These are phyloP conservation scores for Ploettnerulaceae sp. DNA, from an alignment of 2,329 filamentous ascomycete genomes.

Conservation along the genomic window DNA sequence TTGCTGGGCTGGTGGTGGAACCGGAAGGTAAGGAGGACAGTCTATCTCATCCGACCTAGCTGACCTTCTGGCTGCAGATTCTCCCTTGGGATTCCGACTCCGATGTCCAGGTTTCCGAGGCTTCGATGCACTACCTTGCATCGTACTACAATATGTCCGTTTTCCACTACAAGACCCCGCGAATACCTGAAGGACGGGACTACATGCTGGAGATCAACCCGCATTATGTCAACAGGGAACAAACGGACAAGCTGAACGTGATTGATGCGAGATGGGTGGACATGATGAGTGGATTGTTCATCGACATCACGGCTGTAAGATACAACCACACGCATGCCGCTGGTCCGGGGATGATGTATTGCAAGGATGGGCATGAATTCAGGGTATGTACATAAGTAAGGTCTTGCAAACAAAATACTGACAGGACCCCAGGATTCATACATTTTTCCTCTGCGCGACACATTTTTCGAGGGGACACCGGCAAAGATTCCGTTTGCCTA, in stretches of 20 bases:
- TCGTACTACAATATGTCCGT: constrained; percentile 43
- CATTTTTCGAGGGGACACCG: constrained; percentile 60
- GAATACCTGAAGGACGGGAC: constrained; percentile 38
- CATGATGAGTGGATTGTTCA: constrained; percentile 67
- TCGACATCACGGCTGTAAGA: constrained; percentile 75
- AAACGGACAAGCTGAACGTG: constrained; percentile 66
- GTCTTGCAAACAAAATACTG: neutral
- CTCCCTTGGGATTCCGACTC: constrained; percentile 82
- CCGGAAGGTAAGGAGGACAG: constrained; percentile 25
- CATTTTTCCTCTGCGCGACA: constrained; percentile 65
- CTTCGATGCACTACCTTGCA: constrained; percentile 48
- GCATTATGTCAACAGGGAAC: constrained; percentile 56
- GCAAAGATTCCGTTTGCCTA: constrained; percentile 63
- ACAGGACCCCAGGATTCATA: constrained; percentile 44
- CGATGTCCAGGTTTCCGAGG: constrained; percentile 51
- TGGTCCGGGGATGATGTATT: constrained; percentile 43
- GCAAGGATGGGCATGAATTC: constrained; percentile 49
- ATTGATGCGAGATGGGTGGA: constrained; percentile 87
- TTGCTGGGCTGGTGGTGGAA: constrained; percentile 91
- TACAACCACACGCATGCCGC: constrained; percentile 36
- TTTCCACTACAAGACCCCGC: constrained; percentile 32
- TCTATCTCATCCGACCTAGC: neutral
- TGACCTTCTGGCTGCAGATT: constrained; percentile 37
- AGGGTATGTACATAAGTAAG: constrained; percentile 33
- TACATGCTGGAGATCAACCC: constrained; percentile 79